A percentile compares a stretch with the other conserved stretches of the same genome.
These are phyloP conservation scores for Boletus reticuloceps DNA, from an alignment of 768 basidiomycete genomes.

Conservation along the genomic window DNA sequence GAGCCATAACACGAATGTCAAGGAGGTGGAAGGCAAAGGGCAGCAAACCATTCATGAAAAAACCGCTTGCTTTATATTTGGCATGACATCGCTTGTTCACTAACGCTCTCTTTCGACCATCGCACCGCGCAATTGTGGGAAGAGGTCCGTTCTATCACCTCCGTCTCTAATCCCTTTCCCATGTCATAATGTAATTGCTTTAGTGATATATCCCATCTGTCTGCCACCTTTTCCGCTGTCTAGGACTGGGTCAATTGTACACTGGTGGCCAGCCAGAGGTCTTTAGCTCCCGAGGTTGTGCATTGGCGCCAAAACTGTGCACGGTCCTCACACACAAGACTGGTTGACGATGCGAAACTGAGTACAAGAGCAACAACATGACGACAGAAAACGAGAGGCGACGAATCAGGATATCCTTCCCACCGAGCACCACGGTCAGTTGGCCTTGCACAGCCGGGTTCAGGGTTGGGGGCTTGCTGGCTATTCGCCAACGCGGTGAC, in stretches of 20 bases:
- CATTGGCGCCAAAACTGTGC: too few species aligned
- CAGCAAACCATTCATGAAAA: neutral
- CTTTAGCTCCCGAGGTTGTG: too few species aligned
- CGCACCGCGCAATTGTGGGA: neutral
- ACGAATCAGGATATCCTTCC: neutral
- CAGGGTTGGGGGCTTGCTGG: neutral
- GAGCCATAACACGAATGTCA: neutral
- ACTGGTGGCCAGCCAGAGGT: too few species aligned
- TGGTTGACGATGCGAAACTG: neutral
- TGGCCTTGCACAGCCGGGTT: neutral
- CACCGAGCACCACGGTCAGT: neutral
- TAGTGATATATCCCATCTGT: neutral
- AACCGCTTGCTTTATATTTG: neutral
- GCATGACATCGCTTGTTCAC: slow-evolving; percentile 4
- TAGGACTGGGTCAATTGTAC: neutral
- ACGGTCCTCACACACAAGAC: neutral
- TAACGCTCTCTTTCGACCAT: neutral
- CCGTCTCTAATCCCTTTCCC: neutral
- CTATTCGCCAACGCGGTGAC: neutral
- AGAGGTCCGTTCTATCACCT: slow-evolving; percentile 6
- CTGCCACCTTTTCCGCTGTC: neutral
- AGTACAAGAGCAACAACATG: neutral
- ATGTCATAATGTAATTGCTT: neutral
- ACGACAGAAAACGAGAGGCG: too few species aligned
- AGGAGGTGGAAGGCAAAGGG: neutral